Evolutionary conservation across 371 early-diverging fungal genomes (phyloP).

Genomic region (Mycotypha africana): DNA sequence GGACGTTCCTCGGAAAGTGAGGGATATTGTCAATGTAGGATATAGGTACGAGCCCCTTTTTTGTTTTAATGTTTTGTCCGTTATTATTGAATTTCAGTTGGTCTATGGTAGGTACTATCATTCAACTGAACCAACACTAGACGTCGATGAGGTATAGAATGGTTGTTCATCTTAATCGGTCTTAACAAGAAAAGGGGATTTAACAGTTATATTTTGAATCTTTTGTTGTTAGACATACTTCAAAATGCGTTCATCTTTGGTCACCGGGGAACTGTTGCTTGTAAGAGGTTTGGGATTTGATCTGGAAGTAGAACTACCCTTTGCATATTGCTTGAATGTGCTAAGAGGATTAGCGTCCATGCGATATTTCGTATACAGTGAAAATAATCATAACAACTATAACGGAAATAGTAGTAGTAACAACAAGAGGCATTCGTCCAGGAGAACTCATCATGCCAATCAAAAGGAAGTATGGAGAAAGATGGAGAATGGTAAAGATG

Average conservation of each 20-base stretch:
- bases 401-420: constrained; percentile 11
- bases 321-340: constrained; percentile 41
- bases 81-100: too few relatives aligned
- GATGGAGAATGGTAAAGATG: constrained; percentile 28
- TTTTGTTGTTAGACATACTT: constrained; percentile 42
- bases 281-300: constrained; percentile 42
- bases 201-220: too few relatives aligned
- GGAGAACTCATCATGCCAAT: constrained; percentile 7
- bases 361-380: too few relatives aligned
- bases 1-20: constrained; percentile 50
- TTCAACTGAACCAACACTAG: constrained; percentile 27
- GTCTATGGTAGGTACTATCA: constrained; percentile 41
- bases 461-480: constrained; percentile 36
- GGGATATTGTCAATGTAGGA: constrained; percentile 55
- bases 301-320: constrained; percentile 41
- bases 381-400: too few relatives aligned
- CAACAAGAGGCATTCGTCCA: constrained; percentile 9
- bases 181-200: neutral
- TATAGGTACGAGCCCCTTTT: too few relatives aligned
- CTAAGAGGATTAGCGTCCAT: constrained; percentile 36
- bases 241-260: constrained; percentile 37
- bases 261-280: constrained; percentile 38
- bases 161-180: neutral
- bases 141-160: constrained; percentile 31
- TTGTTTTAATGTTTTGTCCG: neutral